Percentiles rank a stretch among this genome's conserved stretches.
These are phyloP conservation scores for Vigna nakashimae DNA, from an alignment of 306 rosid genomes.

Conservation along the genomic window DNA sequence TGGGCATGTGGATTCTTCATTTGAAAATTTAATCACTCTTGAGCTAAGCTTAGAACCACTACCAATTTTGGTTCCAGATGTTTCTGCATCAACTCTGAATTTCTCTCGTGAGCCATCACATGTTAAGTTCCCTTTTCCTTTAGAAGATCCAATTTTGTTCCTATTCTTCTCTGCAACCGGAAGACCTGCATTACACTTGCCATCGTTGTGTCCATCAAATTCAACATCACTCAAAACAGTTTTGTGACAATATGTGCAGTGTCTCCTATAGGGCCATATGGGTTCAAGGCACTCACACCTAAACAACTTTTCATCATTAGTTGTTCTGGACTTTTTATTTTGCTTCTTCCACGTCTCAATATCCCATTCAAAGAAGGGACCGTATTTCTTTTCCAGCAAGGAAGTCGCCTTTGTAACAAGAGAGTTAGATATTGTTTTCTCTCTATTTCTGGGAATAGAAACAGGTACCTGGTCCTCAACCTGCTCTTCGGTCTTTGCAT, in stretches of 20 bases:
- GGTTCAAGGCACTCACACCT: constrained; percentile 94
- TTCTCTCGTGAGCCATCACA: constrained; percentile 57
- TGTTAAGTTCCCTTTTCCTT: constrained; percentile 66
- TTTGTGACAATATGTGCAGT: constrained; percentile 89
- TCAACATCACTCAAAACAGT: constrained; percentile 68
- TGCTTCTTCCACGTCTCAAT: constrained; percentile 62
- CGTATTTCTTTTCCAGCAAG: constrained; percentile 74
- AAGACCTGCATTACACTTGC: constrained; percentile 65
- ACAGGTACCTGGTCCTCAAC: constrained; percentile 51
- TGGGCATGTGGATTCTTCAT: constrained; percentile 71
- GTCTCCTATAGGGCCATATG: constrained; percentile 79
- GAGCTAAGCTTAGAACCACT: constrained; percentile 61
- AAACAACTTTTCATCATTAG: constrained; percentile 69
- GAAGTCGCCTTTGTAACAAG: constrained; percentile 76
- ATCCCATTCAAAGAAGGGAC: constrained; percentile 68
- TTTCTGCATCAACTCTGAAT: constrained; percentile 53
- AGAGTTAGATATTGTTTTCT: constrained; percentile 51
- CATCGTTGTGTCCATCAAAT: constrained; percentile 79
- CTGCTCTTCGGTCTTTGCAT: constrained; percentile 50
- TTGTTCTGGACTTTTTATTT: constrained; percentile 54
- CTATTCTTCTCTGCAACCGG: constrained; percentile 58
- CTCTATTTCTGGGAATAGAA: constrained; percentile 52
- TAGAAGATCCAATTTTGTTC: constrained; percentile 62
- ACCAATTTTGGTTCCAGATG: constrained; percentile 48
- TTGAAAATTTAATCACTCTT: constrained; percentile 74